Percentiles rank a stretch among this genome's conserved stretches.
Conservation (phyloP, 306 rosid species). For the Neltuma alba region DNA sequence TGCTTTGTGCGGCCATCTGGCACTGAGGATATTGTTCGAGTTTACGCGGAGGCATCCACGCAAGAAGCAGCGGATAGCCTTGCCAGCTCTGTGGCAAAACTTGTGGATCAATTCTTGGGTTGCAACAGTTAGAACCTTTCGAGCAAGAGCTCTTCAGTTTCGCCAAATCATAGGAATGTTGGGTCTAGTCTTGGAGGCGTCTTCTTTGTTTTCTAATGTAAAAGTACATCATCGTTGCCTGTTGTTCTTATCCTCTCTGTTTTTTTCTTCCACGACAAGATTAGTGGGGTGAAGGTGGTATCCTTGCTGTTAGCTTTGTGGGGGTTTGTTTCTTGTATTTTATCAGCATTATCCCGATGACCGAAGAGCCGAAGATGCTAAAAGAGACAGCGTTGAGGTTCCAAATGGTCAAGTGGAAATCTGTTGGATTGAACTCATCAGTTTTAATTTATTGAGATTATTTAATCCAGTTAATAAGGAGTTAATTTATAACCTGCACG, state of each 20-base stretch:
- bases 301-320: conserved; percentile 60
- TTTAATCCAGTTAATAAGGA: background rate
- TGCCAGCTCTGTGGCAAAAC: conserved; percentile 64
- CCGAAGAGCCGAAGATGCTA: conserved; percentile 36
- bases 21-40: conserved; percentile 92
- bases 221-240: conserved; percentile 51
- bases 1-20: conserved; percentile 96
- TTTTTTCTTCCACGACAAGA: conserved; percentile 52
- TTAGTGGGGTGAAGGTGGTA: conserved; percentile 53
- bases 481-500: background rate
- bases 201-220: conserved; percentile 60
- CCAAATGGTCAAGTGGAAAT: conserved; percentile 31
- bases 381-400: conserved; percentile 24
- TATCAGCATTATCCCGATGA: conserved; percentile 61
- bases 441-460: background rate
- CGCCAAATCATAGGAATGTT: conserved; percentile 44
- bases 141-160: background rate
- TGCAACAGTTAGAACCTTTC: conserved; percentile 19
- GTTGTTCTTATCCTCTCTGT: conserved; percentile 53
- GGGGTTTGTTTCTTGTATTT: conserved; percentile 60
- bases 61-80: conserved; percentile 77
- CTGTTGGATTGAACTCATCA: conserved; percentile 35
- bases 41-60: conserved; percentile 82
- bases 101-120: conserved; percentile 73
- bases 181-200: conserved; percentile 63